These are phyloP conservation scores for Verticillium isaacii DNA, from an alignment of 2,329 filamentous ascomycete species.

Conservation along the genomic window DNA sequence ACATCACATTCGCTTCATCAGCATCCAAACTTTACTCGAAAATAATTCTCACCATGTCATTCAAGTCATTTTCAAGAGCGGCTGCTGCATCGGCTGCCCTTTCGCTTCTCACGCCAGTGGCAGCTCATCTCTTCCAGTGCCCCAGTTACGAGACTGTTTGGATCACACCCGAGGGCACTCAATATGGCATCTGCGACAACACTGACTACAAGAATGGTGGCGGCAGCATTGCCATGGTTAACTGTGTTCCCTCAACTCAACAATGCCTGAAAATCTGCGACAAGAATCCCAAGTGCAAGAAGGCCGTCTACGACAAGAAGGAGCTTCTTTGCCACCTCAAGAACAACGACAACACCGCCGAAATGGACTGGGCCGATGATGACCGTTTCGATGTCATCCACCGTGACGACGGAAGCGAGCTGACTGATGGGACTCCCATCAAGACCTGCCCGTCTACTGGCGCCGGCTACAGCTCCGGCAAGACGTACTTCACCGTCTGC, in stretches of 20 bases:
- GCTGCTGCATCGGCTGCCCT: conserved; percentile 4
- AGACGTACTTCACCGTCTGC: conserved; percentile 7
- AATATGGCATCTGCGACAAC: conserved; percentile 11
- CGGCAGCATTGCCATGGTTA: conserved; percentile 5
- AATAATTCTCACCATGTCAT: not conserved
- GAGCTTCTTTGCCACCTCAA: conserved; percentile 9
- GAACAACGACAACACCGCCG: conserved; percentile 8
- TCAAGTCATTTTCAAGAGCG: not conserved
- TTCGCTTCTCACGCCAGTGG: conserved; percentile 6
- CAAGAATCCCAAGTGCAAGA: conserved; percentile 7
- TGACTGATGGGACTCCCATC: conserved; percentile 8
- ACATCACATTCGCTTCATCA: not conserved
- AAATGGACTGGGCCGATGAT: conserved; percentile 10
- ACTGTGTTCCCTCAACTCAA: conserved; percentile 4
- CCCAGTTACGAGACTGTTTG: conserved; percentile 7
- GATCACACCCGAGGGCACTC: conserved; percentile 6
- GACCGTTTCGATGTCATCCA: conserved; percentile 11
- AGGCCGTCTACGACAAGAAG: conserved; percentile 11
- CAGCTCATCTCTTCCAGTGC: conserved; percentile 9
- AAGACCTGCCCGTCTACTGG: conserved; percentile 9
- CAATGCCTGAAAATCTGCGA: conserved; percentile 10
- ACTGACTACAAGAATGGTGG: conserved; percentile 9
- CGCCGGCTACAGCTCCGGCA: conserved; percentile 4
- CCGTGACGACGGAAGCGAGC: conserved; percentile 4
- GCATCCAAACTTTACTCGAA: not conserved